phyloP scores from a whole-genome alignment of 2,329 filamentous ascomycete genomes.

The Ophiostoma angusticollis region DNA sequence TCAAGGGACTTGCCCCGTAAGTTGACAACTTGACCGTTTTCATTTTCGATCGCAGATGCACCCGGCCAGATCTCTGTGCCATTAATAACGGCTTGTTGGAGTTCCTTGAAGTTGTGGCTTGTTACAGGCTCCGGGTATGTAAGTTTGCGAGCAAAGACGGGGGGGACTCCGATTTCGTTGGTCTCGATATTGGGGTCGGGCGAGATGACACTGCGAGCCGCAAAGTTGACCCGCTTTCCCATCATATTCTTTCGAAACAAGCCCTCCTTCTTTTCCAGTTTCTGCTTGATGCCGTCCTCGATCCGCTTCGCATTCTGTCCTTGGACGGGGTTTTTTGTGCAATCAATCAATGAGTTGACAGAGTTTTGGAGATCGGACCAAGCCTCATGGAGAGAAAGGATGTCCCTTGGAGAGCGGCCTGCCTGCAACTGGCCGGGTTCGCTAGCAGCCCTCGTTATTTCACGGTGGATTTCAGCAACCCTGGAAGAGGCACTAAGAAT shows the following conservation, averaged over 20 bases:
- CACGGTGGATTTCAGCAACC: conserved; percentile 61
- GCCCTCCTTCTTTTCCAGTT: conserved; percentile 96
- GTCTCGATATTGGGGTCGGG: conserved; percentile 98
- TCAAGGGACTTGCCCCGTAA: conserved; percentile 77
- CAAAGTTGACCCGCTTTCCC: conserved; percentile 99
- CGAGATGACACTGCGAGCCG: conserved; percentile 92
- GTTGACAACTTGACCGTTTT: conserved; percentile 83
- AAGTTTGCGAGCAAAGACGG: conserved; percentile 92
- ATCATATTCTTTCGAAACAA: conserved; percentile 99
- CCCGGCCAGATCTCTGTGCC: conserved; percentile 90
- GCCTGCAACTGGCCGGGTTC: conserved; percentile 17
- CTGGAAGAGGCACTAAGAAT: conserved; percentile 65
- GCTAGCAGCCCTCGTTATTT: conserved; percentile 39
- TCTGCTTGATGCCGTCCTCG: conserved; percentile 93
- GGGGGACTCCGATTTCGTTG: conserved; percentile 94
- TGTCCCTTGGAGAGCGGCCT: conserved; percentile 34
- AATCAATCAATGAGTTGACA: conserved; percentile 88
- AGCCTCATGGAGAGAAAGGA: conserved; percentile 65
- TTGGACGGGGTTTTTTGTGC: conserved; percentile 70
- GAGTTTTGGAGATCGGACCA: conserved; percentile 77
- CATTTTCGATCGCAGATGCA: conserved; percentile 87
- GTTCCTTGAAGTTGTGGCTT: conserved; percentile 88
- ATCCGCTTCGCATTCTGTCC: conserved; percentile 65
- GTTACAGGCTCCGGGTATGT: conserved; percentile 97
- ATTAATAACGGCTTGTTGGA: conserved; percentile 94